Conservation (phyloP, 1,139 yeast species). For the Pichia sp. region DNA sequence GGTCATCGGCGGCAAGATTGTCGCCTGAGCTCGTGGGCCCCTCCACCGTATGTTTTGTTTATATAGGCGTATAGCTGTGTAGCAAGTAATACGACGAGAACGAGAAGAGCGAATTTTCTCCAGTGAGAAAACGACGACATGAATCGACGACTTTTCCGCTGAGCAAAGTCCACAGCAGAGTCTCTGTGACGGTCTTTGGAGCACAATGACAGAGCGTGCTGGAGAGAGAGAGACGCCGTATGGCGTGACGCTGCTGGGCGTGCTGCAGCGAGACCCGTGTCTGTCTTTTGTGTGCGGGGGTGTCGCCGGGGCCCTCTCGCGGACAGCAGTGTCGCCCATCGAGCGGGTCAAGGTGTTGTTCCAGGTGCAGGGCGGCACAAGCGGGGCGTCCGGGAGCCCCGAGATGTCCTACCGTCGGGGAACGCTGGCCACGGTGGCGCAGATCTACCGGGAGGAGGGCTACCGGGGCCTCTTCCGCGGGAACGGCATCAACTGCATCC, state of each 20-base stretch:
- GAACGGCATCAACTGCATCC: conserved; percentile 79
- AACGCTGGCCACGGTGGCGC: conserved; percentile 65
- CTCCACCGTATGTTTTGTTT: no score
- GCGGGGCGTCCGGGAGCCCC: conserved; percentile 19
- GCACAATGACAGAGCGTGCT: background rate
- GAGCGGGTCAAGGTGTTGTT: conserved; percentile 90
- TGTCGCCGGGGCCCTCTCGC: conserved; percentile 85
- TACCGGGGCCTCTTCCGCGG: conserved; percentile 86
- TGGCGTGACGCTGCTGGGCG: background rate
- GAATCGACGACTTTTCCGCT: background rate
- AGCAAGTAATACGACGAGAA: background rate
- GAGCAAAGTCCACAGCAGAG: no score
- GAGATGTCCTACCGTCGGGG: conserved; percentile 58
- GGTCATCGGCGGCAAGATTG: conserved; percentile 59
- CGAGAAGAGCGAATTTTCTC: background rate
- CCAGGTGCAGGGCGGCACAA: conserved; percentile 76
- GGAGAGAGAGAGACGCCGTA: background rate
- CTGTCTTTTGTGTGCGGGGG: conserved; percentile 69
- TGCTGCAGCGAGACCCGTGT: conserved; percentile 27
- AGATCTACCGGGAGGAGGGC: conserved; percentile 89
- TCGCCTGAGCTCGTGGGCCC: conserved; percentile 20
- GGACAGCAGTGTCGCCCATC: conserved; percentile 92
- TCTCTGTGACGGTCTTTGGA: no score
- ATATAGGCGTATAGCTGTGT: no score
- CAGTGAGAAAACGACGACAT: background rate